Evolutionary conservation across 2,329 filamentous ascomycete genomes (phyloP), one percentile per base, ranked within the genome.

Genomic region (Fusarium sp.): DNA sequence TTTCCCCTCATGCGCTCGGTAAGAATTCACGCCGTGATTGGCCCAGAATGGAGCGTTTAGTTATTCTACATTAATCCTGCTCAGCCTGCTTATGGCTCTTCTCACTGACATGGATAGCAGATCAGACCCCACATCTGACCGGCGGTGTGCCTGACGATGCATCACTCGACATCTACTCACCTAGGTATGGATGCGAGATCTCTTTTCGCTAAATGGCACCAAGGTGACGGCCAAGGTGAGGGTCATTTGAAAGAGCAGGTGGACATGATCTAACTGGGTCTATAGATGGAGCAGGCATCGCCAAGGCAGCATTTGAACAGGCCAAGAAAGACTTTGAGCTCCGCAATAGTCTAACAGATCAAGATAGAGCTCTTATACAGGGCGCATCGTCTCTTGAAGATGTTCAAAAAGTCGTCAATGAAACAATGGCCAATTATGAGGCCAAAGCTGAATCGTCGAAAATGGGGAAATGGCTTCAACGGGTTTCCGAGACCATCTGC

Each of bases 191-290:
- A 10, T 34, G 8, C 16, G 5, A 54, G 13, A 2, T 23, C 30
- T 5, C 18, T 25, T 20, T 68, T 57, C 32, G 20, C 30, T 2
- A 16, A 10, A 20, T 70, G 67, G 67, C 64, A 68, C n/a, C 54
- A 20, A 4, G 50, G 18, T 7, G 27, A 70, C 6, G 23, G 7
- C 9, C 6, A 50, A 4, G 45, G 67, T 70, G 45, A 68, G 67
- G 13, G 14, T 11, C 25, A 57, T 41, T 52, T 4, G 14, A 6
- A 32, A 0, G 4, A 3, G 6, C 11, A 6, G 7, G 11, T 2
- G 14, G 5, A 27, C 25, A n/a, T 8, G 5, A 37, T 2, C 45
- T 68, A 8, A 52, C 32, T 11, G 30, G 2, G 9, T 6, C 14
- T 20, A 4, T 14, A 70, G 64, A 58, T 39, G 56, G 30, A 14